Evolutionary conservation across 2,329 filamentous ascomycete genomes (phyloP), one percentile per base, ranked within the genome.

Genomic region (Trichoderma endophyticum): DNA sequence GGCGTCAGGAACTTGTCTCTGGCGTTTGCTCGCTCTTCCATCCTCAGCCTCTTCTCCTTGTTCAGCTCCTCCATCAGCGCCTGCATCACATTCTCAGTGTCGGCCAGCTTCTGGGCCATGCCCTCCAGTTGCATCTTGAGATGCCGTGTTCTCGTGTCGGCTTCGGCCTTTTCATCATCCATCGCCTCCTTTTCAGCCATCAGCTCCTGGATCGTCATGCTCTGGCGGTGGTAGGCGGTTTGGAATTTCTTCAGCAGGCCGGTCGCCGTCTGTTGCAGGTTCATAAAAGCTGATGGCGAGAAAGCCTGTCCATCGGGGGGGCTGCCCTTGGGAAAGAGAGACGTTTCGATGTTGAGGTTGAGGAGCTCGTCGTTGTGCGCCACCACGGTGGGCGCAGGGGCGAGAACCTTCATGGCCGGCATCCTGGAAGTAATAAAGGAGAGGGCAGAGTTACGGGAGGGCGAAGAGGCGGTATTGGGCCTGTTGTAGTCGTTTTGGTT

Each of bases 61-160:
- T 82, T 82, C 21, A 90, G 79, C 71, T 87, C 85, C n/a, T 81
- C 82, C 56, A 86, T 80, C n/a, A 89, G 78, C 32, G 84, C 80
- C 61, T 83, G 81, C 77, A 89, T 87, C 3, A 81, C 81, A 7
- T 79, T 75, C 75, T 91, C 88, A 73, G 88, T 86, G 75, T 89
- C 86, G 3, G 83, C 81, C 0, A 86, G 86, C 74, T 84, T 84
- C 18, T 78, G 80, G 2, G 87, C 86, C 83, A 91, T 88, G 62
- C 85, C 86, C 74, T 91, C 87, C 1, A 92, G 83, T 77, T 91
- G 89, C 75, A 84, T 82, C 78, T 87, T 88, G 54, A 91, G 82
- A 75, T 88, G 85, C 24, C 83, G 80, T 7, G 85, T 83, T 3
- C 87, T 83, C 6, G 84, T 86, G 69, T 86, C 83, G 21, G 86